Base-by-base conservation (phyloP, 805 yeast species). In the Saturnispora sanitii region DNA sequence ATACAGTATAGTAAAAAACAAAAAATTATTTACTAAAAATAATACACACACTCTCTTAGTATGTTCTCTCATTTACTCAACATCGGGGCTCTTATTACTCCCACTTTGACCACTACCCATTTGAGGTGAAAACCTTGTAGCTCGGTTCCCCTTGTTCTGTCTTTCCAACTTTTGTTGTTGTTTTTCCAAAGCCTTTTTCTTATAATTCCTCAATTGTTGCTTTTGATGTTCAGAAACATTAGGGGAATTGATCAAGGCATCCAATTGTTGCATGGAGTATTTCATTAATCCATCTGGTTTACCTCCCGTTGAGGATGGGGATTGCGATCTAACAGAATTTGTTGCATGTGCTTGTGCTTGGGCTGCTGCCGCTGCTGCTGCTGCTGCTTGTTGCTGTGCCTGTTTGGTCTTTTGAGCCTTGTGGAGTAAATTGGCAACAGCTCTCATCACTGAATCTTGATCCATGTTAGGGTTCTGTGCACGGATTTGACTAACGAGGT, bases 381-480 rank as follows among this genome's bases (percentile, higher is more conserved):
- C 12, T 39, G 41, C 25, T 62, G 51, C 12, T 31, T 54, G 44
- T 27, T 51, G 55, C 34, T 56, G 46, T 2, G 41, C 37, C 30
- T 52, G 55, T 34, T 56, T 47, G 4, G 41, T 38, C 30, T 52
- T 52, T 53, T 75, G 81, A 27, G 73, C 58, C 45, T 68, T 72
- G 1, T 82, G 77, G 46, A 78, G 56, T 49, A 77, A 77, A 13
- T 77, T 68, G 3, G 81, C 81, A 2, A 85, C 84, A 42, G 78
- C 64, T 43, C 74, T 71, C 2, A 81, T 75, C 1, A 79, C 82
- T 50, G 79, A 81, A 42, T 74, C 79, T 45, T 76, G 76, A 9
- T 75, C 65, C 53, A 77, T 60, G 25, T 67, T 70, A 2, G 86
- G 86, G 53, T 79, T 73, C 49, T 77, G 77, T n/a, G 70, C 60